A percentile compares a stretch with the other conserved stretches of the same genome.
Evolutionary conservation across 345 rosid species (phyloP).

Genomic region (Ricinus communis): DNA sequence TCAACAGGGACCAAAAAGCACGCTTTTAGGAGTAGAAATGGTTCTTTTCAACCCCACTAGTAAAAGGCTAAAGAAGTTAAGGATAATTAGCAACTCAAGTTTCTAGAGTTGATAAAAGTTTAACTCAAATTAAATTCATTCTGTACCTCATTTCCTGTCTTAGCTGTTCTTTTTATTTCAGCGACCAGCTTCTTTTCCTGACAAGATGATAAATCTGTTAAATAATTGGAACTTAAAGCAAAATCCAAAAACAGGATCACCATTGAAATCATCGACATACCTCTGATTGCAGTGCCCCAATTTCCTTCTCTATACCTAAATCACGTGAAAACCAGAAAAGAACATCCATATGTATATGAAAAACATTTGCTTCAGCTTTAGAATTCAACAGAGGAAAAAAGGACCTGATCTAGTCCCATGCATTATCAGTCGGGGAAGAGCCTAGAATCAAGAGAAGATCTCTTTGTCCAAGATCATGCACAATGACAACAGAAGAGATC

Average conservation of each 20-base stretch:
- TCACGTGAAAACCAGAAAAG: constrained; percentile 15
- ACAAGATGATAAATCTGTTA: constrained; percentile 21
- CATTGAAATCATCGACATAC: constrained; percentile 39
- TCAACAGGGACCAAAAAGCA: neutral
- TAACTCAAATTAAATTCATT: neutral
- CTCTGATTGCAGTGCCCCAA: constrained; percentile 74
- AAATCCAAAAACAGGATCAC: constrained; percentile 3
- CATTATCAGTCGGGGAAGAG: neutral
- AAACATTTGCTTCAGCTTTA: neutral
- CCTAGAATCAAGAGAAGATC: too few species aligned
- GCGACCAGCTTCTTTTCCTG: constrained; percentile 96
- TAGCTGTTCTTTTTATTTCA: constrained; percentile 90
- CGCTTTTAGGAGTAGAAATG: neutral
- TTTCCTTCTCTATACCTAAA: constrained; percentile 92
- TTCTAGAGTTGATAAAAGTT: neutral
- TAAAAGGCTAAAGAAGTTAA: neutral
- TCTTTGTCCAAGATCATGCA: neutral
- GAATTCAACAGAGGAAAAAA: neutral
- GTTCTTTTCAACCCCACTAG: neutral
- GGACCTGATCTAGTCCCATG: neutral
- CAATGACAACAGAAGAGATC: neutral
- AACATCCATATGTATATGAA: constrained; percentile 16
- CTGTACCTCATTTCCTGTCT: constrained; percentile 87
- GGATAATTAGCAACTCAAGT: neutral
- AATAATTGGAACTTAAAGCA: neutral